Base-by-base conservation (phyloP, 2,329 filamentous ascomycete species). In the Xylaria sp. region DNA sequence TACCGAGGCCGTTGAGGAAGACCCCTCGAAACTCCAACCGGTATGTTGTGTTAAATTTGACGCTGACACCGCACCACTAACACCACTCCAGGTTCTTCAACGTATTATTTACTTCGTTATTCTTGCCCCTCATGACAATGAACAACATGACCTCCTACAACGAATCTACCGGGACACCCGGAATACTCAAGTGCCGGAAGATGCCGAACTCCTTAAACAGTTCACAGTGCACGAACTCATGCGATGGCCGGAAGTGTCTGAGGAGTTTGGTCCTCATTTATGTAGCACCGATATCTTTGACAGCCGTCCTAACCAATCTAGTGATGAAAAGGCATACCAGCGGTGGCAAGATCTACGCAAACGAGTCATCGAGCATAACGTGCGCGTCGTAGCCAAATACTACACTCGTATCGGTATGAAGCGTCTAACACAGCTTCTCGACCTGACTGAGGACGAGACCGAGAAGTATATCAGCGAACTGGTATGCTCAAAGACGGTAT, bases 401-500 rank as follows among this genome's bases (percentile, higher is more conserved):
- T 99, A 99, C 85, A 99, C 96, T 25, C 93, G 96, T 75, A 97
- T 99, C 79, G 91, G 94, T 80, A 96, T 98, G 88, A 90, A 91
- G 73, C 93, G 96, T 41, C 86, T 99, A 70, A 97, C 94, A 8
- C 88, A 96, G 81, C 89, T 99, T 36, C 89, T 99, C 66, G 96
- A 99, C 79, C 86, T 99, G 74, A 92, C 91, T 0, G 94, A 97
- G 80, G 94, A 97, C 69, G 96, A 99, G 86, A 98, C 96, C 10
- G 96, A 99, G 84, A 97, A 97, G 86, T 98, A 98, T 85, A 97
- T 99, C 78, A 97, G 93, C 80, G 94, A 99, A 77, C 86, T 99
- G 70, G 96, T 99, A 59, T 98, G 94, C 51, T 94, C 93, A 73
- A 98, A 98, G 89, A 99, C 96, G 8, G 95, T 99, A 72, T 97